Evolutionary conservation across 345 rosid species (phyloP), one percentile per base, ranked within the genome.

Genomic region (Camelina laxa): DNA sequence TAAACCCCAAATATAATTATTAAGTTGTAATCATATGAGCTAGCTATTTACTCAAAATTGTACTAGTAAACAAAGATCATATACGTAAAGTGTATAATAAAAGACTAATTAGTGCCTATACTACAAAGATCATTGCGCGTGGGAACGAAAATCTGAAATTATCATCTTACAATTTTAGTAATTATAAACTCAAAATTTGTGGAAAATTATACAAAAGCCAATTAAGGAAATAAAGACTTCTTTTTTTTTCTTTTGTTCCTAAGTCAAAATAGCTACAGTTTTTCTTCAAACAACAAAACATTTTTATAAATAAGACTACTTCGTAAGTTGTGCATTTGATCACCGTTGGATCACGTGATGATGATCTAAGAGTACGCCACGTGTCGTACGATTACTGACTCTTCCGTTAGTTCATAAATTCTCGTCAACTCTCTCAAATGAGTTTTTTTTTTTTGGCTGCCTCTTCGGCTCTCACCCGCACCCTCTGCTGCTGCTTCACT

Each of bases 291-390:
- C 31, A 51, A 39, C 9, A 36, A 36, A 51, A 3, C 14, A 13
- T 13, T 19, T 17, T 2, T 11, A 19, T 1, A 63, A 49, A 60
- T 21, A 35, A 63, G 19, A 70, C 53, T 22, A 11, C 72, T 36
- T 61, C 6, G 75, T 22, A 13, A 45, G 20, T 27, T 77, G 80
- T 19, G 76, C 67, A 22, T 38, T 0, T 2, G 16, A 57, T 77
- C 62, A 77, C 72, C 68, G 80, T 77, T 30, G 80, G 80, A 77
- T 77, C 80, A 20, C 22, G 67, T 39, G 61, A 71, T 59, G 56
- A 71, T 59, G n/a, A 49, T 48, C 9, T 65, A 4, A 57, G 13
- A 64, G n/a, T 19, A 0, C 2, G 21, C 31, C 76, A 77, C 80
- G 75, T 50, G 80, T 64, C 27, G 2, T 1, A 17, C 12, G 9